phyloP scores from a whole-genome alignment of 140 eudicot species.

The Senecio squalidus region DNA sequence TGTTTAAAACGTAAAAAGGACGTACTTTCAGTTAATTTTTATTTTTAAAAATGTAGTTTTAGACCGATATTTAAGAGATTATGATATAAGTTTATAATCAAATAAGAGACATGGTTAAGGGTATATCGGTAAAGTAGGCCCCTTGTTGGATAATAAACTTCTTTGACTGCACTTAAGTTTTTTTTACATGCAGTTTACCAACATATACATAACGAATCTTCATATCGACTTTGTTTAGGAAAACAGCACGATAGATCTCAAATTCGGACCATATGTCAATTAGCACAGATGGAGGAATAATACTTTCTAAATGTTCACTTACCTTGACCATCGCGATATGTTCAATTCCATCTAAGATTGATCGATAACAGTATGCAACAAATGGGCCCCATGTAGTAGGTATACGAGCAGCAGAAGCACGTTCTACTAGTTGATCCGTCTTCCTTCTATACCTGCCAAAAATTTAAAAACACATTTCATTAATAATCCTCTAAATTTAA shows the following conservation, averaged over 20 bases:
- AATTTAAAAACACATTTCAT: background rate
- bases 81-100: background rate
- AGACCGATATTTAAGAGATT: background rate
- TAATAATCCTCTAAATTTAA: background rate
- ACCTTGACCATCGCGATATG: slow-evolving; percentile 84
- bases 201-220: background rate
- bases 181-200: background rate
- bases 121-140: background rate
- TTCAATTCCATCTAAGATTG: slow-evolving; percentile 63
- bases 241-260: background rate
- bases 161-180: background rate
- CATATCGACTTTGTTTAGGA: background rate
- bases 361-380: slow-evolving; percentile 51
- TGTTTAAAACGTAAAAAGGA: background rate
- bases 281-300: background rate
- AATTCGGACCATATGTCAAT: background rate
- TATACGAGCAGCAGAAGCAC: slow-evolving; percentile 60
- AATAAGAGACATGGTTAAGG: background rate
- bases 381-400: slow-evolving; percentile 85
- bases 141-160: background rate
- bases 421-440: slow-evolving; percentile 54
- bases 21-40: background rate
- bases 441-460: slow-evolving; percentile 64
- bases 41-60: background rate
- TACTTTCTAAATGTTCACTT: slow-evolving; percentile 12